A percentile compares a stretch with the other conserved stretches of the same genome.
These are phyloP conservation scores for Taphrina deformans DNA, from an alignment of 1,139 yeast genomes.

Conservation along the genomic window DNA sequence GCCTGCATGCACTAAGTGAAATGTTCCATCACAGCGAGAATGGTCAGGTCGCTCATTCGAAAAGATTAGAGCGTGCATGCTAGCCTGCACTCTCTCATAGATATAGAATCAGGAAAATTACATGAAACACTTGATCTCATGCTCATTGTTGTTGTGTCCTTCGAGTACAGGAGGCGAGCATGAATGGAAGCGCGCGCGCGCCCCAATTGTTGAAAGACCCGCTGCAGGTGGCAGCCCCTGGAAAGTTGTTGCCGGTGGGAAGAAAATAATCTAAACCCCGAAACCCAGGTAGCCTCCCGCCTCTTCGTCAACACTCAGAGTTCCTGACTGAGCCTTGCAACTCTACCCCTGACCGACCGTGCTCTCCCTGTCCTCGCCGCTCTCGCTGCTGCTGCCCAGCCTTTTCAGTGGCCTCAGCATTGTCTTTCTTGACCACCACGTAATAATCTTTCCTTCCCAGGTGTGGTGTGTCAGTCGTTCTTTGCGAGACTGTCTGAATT, in stretches of 20 bases:
- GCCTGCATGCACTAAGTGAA: neutral
- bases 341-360: constrained; percentile 1
- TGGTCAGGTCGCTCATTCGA: no score
- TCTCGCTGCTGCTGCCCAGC: neutral
- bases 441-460: neutral
- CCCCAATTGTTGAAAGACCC: neutral
- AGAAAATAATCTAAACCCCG: constrained; percentile 4
- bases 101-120: neutral
- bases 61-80: no score
- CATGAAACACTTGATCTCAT: neutral
- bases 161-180: neutral
- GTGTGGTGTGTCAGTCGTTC: neutral
- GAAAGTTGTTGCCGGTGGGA: constrained; percentile 5
- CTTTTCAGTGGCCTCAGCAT: neutral
- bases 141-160: neutral
- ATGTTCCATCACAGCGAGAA: neutral
- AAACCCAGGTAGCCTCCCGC: constrained; percentile 3
- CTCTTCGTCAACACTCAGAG: constrained; percentile 8
- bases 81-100: no score
- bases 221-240: constrained; percentile 3
- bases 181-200: neutral
- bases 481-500: neutral
- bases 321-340: constrained; percentile 8
- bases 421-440: neutral
- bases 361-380: constrained; percentile 4